Evolutionary conservation across 2,329 filamentous ascomycete species (phyloP).

Genomic region (Fusarium continuum): DNA sequence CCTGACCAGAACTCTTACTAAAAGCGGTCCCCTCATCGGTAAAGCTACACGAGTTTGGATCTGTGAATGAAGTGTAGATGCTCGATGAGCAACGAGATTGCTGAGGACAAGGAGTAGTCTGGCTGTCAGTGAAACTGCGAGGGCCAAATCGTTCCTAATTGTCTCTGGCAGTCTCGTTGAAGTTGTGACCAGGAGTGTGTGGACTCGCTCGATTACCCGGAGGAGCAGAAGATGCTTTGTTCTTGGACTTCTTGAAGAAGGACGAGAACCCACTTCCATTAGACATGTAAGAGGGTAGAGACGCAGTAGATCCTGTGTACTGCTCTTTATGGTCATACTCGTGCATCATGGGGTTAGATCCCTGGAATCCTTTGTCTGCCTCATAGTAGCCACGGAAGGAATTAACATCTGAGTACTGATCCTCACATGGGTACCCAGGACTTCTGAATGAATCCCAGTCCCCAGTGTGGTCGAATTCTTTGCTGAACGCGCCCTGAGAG

Average conservation of each 20-base stretch:
- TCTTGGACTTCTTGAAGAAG: slow-evolving; percentile 35
- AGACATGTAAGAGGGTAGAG: slow-evolving; percentile 26
- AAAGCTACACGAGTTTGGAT: slow-evolving; percentile 12
- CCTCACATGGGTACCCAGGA: not conserved
- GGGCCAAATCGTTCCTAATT: slow-evolving; percentile 41
- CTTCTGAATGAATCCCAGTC: slow-evolving; percentile 22
- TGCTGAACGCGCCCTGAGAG: slow-evolving; percentile 39
- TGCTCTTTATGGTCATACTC: not conserved
- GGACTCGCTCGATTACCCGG: slow-evolving; percentile 2
- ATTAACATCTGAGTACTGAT: not conserved
- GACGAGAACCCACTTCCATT: slow-evolving; percentile 35
- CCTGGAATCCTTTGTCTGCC: not conserved
- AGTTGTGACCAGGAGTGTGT: slow-evolving; percentile 15
- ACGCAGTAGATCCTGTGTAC: slow-evolving; percentile 17
- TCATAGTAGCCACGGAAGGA: not conserved
- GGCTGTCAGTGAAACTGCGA: slow-evolving; percentile 27
- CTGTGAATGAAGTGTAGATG: slow-evolving; percentile 20
- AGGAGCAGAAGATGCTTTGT: not conserved
- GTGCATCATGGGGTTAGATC: not conserved
- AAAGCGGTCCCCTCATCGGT: slow-evolving; percentile 16
- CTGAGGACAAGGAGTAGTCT: slow-evolving; percentile 23
- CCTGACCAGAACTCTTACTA: slow-evolving; percentile 8
- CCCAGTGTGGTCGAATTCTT: slow-evolving; percentile 18
- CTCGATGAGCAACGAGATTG: slow-evolving; percentile 7
- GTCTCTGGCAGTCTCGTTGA: slow-evolving; percentile 37